phyloP scores from a whole-genome alignment of 2,329 filamentous ascomycete species.

The Tolypocladium guangdongense region DNA sequence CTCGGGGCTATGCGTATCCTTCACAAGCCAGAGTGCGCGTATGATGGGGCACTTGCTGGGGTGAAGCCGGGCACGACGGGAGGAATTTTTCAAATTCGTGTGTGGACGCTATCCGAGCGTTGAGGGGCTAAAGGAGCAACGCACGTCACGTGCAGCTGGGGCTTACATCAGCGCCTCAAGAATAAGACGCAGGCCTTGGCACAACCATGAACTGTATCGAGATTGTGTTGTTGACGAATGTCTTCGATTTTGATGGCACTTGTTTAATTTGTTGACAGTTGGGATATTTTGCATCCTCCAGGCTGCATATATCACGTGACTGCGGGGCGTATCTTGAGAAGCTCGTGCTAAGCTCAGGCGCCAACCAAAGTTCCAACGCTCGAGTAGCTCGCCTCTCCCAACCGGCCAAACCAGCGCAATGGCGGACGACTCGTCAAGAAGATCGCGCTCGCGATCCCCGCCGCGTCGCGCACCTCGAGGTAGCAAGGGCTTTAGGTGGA shows the following conservation, averaged over 20 bases:
- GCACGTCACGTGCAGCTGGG: slow-evolving; percentile 20
- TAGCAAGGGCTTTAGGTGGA: slow-evolving; percentile 42
- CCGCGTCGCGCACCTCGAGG: slow-evolving; percentile 10
- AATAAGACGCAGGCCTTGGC: neutral
- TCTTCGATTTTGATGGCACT: neutral
- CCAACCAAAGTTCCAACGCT: neutral
- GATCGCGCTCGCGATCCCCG: slow-evolving; percentile 16
- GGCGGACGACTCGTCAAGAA: slow-evolving; percentile 12
- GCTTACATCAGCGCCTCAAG: slow-evolving; percentile 17
- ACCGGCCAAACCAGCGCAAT: slow-evolving; percentile 6
- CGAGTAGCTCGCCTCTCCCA: neutral
- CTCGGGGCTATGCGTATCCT: slow-evolving; percentile 24
- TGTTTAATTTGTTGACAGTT: neutral
- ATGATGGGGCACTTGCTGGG: slow-evolving; percentile 25
- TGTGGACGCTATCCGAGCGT: slow-evolving; percentile 32
- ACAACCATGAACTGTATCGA: neutral
- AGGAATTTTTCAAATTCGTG: slow-evolving; percentile 35
- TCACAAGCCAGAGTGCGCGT: slow-evolving; percentile 26
- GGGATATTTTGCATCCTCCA: neutral
- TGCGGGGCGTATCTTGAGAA: neutral
- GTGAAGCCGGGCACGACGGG: slow-evolving; percentile 22
- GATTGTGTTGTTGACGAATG: neutral
- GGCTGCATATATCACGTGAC: neutral
- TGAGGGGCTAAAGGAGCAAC: slow-evolving; percentile 25
- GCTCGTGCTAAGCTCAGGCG: neutral